Conservation (phyloP, 2,329 filamentous ascomycete genomes). For the Aureobasidium sp. region DNA sequence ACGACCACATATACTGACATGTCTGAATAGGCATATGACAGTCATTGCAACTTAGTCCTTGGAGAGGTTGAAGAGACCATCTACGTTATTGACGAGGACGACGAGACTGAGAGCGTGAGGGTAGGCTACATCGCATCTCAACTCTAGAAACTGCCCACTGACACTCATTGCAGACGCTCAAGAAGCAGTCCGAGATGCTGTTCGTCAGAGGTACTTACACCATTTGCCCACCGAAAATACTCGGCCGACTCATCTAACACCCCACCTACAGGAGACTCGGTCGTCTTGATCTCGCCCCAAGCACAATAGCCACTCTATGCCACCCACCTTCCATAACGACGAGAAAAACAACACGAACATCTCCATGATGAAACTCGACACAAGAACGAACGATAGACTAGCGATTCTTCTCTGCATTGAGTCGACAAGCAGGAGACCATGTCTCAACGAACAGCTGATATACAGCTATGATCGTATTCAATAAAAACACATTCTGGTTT, state of each 20-base stretch:
- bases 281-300: slow-evolving; percentile 39
- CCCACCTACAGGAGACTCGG: slow-evolving; percentile 35
- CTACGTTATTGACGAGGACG: slow-evolving; percentile 83
- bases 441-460: background rate
- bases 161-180: slow-evolving; percentile 61
- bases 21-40: slow-evolving; percentile 75
- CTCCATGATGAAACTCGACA: background rate
- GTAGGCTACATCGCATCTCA: background rate
- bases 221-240: too few relatives aligned
- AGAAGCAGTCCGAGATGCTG: slow-evolving; percentile 97
- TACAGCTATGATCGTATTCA: slow-evolving; percentile 1
- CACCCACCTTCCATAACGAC: background rate
- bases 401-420: background rate
- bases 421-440: background rate
- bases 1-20: background rate
- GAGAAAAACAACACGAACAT: background rate
- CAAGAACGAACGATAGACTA: background rate
- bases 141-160: background rate
- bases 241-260: background rate
- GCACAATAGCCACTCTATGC: slow-evolving; percentile 17
- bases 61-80: slow-evolving; percentile 97
- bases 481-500: slow-evolving; percentile 10
- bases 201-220: slow-evolving; percentile 72
- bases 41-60: slow-evolving; percentile 93
- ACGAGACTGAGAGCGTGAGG: slow-evolving; percentile 65